Evolutionary conservation across 176 grass and related monocot genomes (phyloP).

Genomic region (Phragmites australis): DNA sequence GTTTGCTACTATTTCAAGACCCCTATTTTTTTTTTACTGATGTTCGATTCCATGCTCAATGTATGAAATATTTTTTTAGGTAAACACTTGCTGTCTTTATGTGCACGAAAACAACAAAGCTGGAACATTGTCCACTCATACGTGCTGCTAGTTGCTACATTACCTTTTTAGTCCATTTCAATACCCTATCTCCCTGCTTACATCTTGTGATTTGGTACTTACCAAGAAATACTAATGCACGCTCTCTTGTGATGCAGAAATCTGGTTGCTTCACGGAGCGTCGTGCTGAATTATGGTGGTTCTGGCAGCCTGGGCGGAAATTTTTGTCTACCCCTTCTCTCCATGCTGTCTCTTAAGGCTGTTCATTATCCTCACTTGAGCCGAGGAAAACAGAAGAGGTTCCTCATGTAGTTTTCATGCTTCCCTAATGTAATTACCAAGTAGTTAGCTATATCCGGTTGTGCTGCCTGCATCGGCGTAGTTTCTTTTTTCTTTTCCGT

Average conservation of each 20-base stretch:
- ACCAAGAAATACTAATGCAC: constrained; percentile 11
- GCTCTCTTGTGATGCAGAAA: background rate
- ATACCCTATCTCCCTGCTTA: background rate
- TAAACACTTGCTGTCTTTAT: background rate
- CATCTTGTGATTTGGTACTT: background rate
- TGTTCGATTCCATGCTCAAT: background rate
- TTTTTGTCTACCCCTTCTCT: constrained; percentile 28
- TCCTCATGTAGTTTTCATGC: background rate
- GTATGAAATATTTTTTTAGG: background rate
- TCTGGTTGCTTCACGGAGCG: background rate
- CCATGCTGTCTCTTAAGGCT: background rate
- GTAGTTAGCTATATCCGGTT: constrained; percentile 2
- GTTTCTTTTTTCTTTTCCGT: background rate
- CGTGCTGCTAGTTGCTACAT: background rate
- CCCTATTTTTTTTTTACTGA: background rate
- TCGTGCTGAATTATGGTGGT: constrained; percentile 13
- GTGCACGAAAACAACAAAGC: background rate
- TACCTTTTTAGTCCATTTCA: background rate
- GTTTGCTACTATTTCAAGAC: background rate
- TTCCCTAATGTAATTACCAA: constrained; percentile 42
- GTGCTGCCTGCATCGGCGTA: background rate
- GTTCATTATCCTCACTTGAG: background rate
- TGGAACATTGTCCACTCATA: background rate
- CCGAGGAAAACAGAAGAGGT: background rate
- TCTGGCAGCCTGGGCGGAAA: background rate